These are phyloP conservation scores for Cenchrus fungigraminus DNA, from an alignment of 176 grass and related monocot genomes.

Conservation along the genomic window DNA sequence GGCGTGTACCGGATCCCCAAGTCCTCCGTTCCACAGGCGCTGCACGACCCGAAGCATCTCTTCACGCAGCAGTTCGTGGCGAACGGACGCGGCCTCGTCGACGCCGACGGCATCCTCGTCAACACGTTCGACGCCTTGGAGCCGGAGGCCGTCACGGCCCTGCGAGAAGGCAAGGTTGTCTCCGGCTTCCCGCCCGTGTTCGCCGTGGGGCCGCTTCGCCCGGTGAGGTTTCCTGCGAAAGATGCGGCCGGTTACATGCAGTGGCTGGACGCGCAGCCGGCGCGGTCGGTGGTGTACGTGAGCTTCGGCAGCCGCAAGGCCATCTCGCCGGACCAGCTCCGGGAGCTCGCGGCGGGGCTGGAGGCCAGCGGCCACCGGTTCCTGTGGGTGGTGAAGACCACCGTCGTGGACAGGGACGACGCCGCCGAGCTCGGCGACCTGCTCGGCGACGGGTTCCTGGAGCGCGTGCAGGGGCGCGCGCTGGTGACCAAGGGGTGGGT, in stretches of 20 bases:
- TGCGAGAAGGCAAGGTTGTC: constrained; percentile 31
- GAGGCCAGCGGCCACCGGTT: constrained; percentile 62
- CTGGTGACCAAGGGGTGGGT: constrained; percentile 73
- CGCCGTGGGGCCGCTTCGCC: constrained; percentile 44
- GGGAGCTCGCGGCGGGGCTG: constrained; percentile 61
- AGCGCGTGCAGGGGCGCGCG: constrained; percentile 46
- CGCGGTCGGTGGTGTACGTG: constrained; percentile 66
- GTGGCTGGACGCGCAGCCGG: constrained; percentile 68
- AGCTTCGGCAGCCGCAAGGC: constrained; percentile 77
- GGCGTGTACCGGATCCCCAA: constrained; percentile 48
- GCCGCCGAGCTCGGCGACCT: constrained; percentile 38
- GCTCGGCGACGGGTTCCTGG: constrained; percentile 52
- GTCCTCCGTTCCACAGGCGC: constrained; percentile 43
- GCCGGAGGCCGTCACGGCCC: constrained; percentile 40
- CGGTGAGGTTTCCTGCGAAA: neutral
- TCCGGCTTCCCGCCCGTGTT: constrained; percentile 52
- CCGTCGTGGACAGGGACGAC: constrained; percentile 58
- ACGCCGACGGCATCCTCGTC: constrained; percentile 46
- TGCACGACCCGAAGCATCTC: constrained; percentile 65
- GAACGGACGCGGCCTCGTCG: constrained; percentile 44
- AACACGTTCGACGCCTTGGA: constrained; percentile 65
- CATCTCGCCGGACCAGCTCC: constrained; percentile 49
- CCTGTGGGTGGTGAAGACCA: constrained; percentile 79
- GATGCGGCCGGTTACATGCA: neutral
- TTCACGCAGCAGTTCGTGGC: constrained; percentile 71